Evolutionary conservation across 768 basidiomycete species (phyloP), one percentile per base, ranked within the genome.

Genomic region (Tylopilus subfusipes): DNA sequence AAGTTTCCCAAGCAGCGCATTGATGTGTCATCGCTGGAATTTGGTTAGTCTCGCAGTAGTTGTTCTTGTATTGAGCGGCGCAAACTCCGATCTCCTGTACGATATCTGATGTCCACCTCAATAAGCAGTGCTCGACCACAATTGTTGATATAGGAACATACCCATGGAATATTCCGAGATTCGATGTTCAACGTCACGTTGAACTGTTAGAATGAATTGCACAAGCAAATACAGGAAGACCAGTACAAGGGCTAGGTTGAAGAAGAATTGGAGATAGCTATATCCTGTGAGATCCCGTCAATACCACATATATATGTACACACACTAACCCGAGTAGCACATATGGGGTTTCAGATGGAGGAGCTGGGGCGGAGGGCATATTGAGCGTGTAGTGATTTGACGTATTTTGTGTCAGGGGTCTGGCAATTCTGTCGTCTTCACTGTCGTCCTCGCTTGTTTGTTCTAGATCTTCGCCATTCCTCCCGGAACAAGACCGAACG

Each of bases 251-350:
- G 89, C 85, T 22, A 90, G 73, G 71, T 98, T 97, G 76, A 97
- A 97, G 72, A 90, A 84, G 73, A 98, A 92, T 68, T 98, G 96
- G 21, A 96, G 76, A 71, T 98, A 98, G 57, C 91, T 90, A 57
- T 40, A 12, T 18, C 38, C 5, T 16, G 39, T 70, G 21, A 61
- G 61, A 54, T 40, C 48, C 48, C 48, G 54, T 64, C 56, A 64
- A 39, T 22, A 25, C 54, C 42, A 46, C 22, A 52, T 40, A 36
- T 48, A 48, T 19, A 39, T 47, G 27, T 31, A 33, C 56, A 48
- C 48, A 14, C 24, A 29, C 86, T 66, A 61, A 94, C 93, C 94
- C 93, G 46, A 93, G 79, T 27, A 97, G 75, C 50, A 94, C 74
- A 71, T 93, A 91, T 21, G 95, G 95, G 33, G 76, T 72, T 56